Percentiles rank a stretch among this genome's conserved stretches.
These are phyloP conservation scores for Hondaea fermentalgiana DNA, from an alignment of 108 stramenopile genomes.

Conservation along the genomic window DNA sequence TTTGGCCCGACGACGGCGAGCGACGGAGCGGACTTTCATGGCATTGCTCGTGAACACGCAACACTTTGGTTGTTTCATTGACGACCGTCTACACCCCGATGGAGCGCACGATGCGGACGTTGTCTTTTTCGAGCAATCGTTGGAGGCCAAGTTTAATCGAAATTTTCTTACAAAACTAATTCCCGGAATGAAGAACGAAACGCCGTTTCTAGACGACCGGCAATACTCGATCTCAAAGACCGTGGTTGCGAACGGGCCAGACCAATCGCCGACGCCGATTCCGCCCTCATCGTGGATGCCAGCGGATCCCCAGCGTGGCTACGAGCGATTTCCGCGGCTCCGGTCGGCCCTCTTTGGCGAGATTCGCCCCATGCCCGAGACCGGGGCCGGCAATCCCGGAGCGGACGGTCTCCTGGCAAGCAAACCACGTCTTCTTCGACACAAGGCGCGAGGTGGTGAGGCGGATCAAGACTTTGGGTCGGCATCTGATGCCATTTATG, in stretches of 20 bases:
- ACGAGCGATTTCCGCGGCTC: background rate
- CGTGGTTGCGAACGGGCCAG: background rate
- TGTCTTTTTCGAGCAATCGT: slow-evolving; percentile 65
- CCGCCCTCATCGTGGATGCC: background rate
- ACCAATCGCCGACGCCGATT: background rate
- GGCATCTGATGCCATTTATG: slow-evolving; percentile 9
- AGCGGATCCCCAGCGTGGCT: background rate
- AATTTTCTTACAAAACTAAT: slow-evolving; percentile 43
- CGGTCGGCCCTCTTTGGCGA: background rate
- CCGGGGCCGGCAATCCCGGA: background rate
- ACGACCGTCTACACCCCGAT: slow-evolving; percentile 58
- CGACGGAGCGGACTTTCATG: slow-evolving; percentile 57
- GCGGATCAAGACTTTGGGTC: background rate
- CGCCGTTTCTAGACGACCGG: slow-evolving; percentile 27
- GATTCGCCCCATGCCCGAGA: slow-evolving; percentile 12
- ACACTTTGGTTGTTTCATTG: slow-evolving; percentile 73
- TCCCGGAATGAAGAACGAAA: slow-evolving; percentile 2
- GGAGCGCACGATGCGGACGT: slow-evolving; percentile 72
- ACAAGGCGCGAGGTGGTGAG: background rate
- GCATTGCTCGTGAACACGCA: slow-evolving; percentile 63
- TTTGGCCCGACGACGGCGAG: slow-evolving; percentile 56
- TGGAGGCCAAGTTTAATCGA: slow-evolving; percentile 65
- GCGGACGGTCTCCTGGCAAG: background rate
- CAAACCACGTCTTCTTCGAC: background rate
- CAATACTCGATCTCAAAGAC: slow-evolving; percentile 10